Evolutionary conservation across 768 basidiomycete species (phyloP).

Genomic region (Russula brevipes): DNA sequence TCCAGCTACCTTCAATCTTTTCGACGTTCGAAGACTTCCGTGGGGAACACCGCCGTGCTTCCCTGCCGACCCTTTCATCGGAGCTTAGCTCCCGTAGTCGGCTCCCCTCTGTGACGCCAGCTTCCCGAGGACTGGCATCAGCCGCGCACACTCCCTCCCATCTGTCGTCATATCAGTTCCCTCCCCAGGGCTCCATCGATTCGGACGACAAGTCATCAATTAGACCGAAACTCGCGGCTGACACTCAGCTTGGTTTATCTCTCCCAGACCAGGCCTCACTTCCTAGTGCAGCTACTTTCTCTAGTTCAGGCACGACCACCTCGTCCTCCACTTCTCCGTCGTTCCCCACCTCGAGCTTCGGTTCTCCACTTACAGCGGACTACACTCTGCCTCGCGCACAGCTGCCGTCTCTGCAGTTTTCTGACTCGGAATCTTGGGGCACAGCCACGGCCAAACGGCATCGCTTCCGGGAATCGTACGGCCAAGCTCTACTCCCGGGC

Average conservation of each 20-base stretch:
- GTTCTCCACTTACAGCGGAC: slow-evolving; percentile 45
- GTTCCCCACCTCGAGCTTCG: slow-evolving; percentile 25
- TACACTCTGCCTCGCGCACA: slow-evolving; percentile 56
- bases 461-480: slow-evolving; percentile 25
- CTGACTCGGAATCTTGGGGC: slow-evolving; percentile 24
- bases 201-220: slow-evolving; percentile 35
- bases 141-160: slow-evolving; percentile 26
- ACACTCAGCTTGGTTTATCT: slow-evolving; percentile 43
- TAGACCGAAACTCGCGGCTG: slow-evolving; percentile 48
- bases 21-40: slow-evolving; percentile 60
- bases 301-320: slow-evolving; percentile 20
- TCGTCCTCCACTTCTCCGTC: slow-evolving; percentile 26
- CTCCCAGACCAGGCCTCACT: slow-evolving; percentile 47
- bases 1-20: slow-evolving; percentile 72
- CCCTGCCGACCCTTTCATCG: slow-evolving; percentile 55
- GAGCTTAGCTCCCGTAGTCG: slow-evolving; percentile 46
- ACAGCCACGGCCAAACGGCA: slow-evolving; percentile 11
- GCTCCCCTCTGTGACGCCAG: slow-evolving; percentile 50
- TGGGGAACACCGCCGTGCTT: slow-evolving; percentile 54
- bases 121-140: slow-evolving; percentile 30
- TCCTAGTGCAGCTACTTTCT: slow-evolving; percentile 43
- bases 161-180: slow-evolving; percentile 54
- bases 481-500: slow-evolving; percentile 27
- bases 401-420: slow-evolving; percentile 32
- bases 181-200: slow-evolving; percentile 40